Conservation (phyloP, 2,329 filamentous ascomycete species). For the Alternaria triticina region DNA sequence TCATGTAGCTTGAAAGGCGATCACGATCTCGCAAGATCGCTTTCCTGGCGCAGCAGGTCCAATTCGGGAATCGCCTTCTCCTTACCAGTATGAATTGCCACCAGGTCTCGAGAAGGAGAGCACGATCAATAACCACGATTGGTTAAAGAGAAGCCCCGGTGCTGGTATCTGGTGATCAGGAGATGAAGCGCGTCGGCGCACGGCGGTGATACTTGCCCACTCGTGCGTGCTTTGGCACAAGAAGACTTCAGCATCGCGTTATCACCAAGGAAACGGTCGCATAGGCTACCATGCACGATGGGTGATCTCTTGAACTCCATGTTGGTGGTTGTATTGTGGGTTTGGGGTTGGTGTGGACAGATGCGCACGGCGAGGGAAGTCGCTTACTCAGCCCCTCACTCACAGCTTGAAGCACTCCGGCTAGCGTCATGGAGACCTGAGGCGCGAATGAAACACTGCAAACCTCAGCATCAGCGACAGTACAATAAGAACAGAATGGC, state of each 20-base stretch:
- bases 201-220: neutral
- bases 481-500: conserved; percentile 38
- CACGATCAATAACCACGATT: neutral
- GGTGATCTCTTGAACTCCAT: neutral
- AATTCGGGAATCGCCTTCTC: neutral
- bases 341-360: neutral
- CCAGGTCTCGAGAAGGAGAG: neutral
- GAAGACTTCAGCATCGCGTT: neutral
- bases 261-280: neutral
- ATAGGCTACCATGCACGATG: neutral
- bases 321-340: neutral
- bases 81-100: neutral
- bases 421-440: conserved; percentile 21
- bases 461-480: conserved; percentile 34
- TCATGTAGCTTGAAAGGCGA: neutral
- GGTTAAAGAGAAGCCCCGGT: neutral
- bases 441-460: conserved; percentile 42
- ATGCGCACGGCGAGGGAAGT: neutral
- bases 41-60: neutral
- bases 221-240: neutral
- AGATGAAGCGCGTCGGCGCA: neutral
- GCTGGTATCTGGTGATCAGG: neutral
- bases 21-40: neutral
- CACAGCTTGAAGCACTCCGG: conserved; percentile 6
- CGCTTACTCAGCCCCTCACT: conserved; percentile 10